phyloP scores from a whole-genome alignment of 306 rosid genomes.

The Aeschynomene evenia region DNA sequence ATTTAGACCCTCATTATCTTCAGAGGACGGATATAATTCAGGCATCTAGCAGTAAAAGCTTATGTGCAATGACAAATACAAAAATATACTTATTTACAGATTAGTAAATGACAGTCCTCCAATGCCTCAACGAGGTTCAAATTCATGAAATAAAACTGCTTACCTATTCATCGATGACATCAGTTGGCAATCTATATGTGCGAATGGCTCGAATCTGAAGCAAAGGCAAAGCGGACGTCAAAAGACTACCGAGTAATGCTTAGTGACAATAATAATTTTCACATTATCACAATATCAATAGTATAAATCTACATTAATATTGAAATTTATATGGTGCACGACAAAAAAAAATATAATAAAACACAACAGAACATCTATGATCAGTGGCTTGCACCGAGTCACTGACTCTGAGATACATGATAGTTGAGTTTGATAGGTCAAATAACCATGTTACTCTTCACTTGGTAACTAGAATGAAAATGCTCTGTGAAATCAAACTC shows the following conservation, averaged over 20 bases:
- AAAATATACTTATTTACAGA: slow-evolving; percentile 26
- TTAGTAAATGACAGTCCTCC: not conserved
- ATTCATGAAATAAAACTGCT: slow-evolving; percentile 8
- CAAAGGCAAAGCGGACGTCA: slow-evolving; percentile 25
- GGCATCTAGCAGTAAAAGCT: no score
- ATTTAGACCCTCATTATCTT: slow-evolving; percentile 1
- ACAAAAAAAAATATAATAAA: not conserved
- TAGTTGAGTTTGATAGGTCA: not conserved
- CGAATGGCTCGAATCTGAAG: slow-evolving; percentile 70
- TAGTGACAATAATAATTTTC: not conserved
- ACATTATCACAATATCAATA: slow-evolving; percentile 4
- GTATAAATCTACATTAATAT: not conserved
- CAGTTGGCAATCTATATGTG: slow-evolving; percentile 47
- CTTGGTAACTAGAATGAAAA: not conserved
- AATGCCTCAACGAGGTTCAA: not conserved
- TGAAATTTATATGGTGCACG: not conserved
- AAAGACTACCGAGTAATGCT: slow-evolving; percentile 1
- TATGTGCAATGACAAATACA: not conserved
- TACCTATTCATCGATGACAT: slow-evolving; percentile 38
- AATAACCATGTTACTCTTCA: slow-evolving; percentile 6
- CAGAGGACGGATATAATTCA: not conserved
- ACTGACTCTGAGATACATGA: not conserved
- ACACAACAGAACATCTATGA: slow-evolving; percentile 9
- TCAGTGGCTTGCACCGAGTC: not conserved
- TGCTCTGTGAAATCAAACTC: no score